Evolutionary conservation across 371 early-diverging fungal species (phyloP).

Genomic region (Capniomyces stellatus): DNA sequence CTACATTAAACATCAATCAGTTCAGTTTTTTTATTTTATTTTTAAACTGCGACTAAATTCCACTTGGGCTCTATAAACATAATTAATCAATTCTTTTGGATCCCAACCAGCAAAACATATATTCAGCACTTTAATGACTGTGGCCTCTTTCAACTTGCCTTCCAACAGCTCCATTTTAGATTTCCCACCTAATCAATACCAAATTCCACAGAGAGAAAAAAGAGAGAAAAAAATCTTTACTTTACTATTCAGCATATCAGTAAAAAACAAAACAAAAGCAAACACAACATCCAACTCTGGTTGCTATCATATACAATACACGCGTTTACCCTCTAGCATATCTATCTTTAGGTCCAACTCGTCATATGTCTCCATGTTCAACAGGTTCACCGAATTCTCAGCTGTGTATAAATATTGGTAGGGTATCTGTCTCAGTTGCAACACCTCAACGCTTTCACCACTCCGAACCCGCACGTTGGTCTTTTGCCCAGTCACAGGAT

Average conservation of each 20-base stretch:
- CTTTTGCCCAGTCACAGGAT: slow-evolving; percentile 19
- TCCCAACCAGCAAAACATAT: too few species aligned
- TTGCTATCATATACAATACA: slow-evolving; percentile 12
- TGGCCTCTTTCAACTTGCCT: slow-evolving; percentile 24
- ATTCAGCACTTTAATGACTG: slow-evolving; percentile 11
- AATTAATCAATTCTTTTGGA: not conserved
- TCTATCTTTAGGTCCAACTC: slow-evolving; percentile 39
- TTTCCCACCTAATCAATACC: slow-evolving; percentile 7
- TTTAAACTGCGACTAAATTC: slow-evolving; percentile 6
- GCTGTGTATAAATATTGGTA: slow-evolving; percentile 54
- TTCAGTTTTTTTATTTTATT: slow-evolving; percentile 9
- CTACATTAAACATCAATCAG: slow-evolving; percentile 29
- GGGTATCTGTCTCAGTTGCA: slow-evolving; percentile 39
- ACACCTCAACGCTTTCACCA: slow-evolving; percentile 24
- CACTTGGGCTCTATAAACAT: not conserved
- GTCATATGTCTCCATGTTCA: slow-evolving; percentile 51
- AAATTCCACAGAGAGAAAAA: too few species aligned
- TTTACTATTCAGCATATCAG: not conserved
- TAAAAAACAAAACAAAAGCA: not conserved
- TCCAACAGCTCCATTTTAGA: slow-evolving; percentile 9
- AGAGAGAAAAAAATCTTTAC: too few species aligned
- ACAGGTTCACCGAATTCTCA: slow-evolving; percentile 36
- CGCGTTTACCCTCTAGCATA: slow-evolving; percentile 41
- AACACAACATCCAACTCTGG: slow-evolving; percentile 22
- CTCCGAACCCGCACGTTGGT: slow-evolving; percentile 16